Evolutionary conservation across 2,329 filamentous ascomycete genomes (phyloP), one percentile per base, ranked within the genome.

Genomic region (Aspergillus arachidicola): DNA sequence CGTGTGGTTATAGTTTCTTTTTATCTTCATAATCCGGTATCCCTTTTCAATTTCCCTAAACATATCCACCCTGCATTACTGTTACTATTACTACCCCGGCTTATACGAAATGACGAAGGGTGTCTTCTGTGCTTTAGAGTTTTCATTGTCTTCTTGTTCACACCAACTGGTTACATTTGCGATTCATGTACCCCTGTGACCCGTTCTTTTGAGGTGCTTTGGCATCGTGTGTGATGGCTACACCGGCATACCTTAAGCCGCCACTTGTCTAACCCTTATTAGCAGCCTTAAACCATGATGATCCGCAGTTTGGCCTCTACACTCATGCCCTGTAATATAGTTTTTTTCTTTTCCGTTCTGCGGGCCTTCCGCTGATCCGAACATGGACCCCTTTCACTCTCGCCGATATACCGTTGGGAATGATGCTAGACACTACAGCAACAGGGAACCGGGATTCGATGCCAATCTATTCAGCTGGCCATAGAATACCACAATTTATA

Each of bases 1-100:
- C 48, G 43, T 73, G 72, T 75, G 71, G 67, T 71, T 74, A 66
- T 70, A 68, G 61, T 61, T 64, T 61, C 57, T 65, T 61, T 57
- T 58, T 46, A 46, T 67, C 59, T 56, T 64, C 57, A 23, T 63
- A 63, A 64, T 66, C 61, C 69, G 62, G 67, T 69, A 69, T 69
- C 64, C 38, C 66, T 60, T 65, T 50, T 38, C 38, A 58, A 26
- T 41, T 55, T n/a, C 11, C 34, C 30, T 23, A 55, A 38, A 55
- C 51, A 55, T 55, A 55, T 55, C 51, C 48, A 32, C 48, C 51
- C 51, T 36, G 51, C 51, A 55, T 55, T 51, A 32, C 34, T 54
- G 30, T 51, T 58, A 32, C 34, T 53, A 23, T 43, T 61, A 50
- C 26, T 64, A 46, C 48, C 46, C 36, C 50, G 41, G 46, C 34